Evolutionary conservation across 106 monocot genomes (phyloP).

Genomic region (Phalaenopsis equestris): DNA sequence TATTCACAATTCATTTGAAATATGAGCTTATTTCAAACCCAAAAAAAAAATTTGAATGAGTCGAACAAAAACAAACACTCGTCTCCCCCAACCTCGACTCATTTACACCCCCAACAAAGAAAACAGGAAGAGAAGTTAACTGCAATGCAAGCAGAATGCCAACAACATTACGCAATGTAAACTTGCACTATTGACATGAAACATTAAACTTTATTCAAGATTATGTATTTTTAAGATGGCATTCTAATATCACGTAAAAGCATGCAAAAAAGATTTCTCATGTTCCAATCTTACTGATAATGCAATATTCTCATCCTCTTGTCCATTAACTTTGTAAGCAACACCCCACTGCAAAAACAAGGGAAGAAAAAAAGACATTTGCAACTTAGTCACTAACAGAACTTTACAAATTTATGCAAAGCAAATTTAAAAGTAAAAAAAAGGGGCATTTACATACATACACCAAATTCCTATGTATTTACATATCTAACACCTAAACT

Average conservation of each 20-base stretch:
- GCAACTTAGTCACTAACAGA: neutral
- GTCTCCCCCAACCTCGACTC: too few relatives aligned
- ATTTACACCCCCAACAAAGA: too few relatives aligned
- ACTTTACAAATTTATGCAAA: neutral
- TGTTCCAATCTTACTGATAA: conserved; percentile 37
- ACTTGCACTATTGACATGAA: neutral
- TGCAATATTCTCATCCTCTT: conserved; percentile 63
- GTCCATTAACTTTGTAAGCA: conserved; percentile 62
- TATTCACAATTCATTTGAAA: too few relatives aligned
- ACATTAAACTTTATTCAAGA: neutral
- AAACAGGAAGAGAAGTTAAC: neutral
- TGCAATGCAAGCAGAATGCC: neutral
- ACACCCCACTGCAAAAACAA: conserved; percentile 68
- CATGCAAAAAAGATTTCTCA: neutral
- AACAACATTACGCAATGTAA: neutral
- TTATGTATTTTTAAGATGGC: neutral
- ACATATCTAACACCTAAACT: too few relatives aligned
- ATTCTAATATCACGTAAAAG: neutral
- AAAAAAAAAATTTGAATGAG: too few relatives aligned
- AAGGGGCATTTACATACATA: neutral
- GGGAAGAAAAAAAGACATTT: neutral
- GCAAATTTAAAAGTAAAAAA: neutral
- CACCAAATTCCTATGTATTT: too few relatives aligned
- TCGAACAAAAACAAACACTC: too few relatives aligned
- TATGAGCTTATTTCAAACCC: too few relatives aligned